These are phyloP conservation scores for Harrya chromipes DNA, from an alignment of 768 basidiomycete genomes.

Conservation along the genomic window DNA sequence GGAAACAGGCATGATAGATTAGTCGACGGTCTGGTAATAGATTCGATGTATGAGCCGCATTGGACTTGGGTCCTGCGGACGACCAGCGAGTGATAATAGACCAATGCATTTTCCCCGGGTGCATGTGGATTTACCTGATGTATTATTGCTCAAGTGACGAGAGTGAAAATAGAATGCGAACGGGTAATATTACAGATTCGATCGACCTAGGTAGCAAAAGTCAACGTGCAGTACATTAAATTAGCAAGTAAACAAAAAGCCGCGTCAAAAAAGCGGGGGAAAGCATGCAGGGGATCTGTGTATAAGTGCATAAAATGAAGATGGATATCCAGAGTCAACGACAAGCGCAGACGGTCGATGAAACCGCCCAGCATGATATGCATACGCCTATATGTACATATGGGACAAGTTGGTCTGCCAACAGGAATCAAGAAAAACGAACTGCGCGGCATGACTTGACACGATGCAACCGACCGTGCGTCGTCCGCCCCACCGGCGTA, in stretches of 20 bases:
- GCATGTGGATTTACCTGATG: background rate
- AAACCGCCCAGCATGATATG: constrained; percentile 6
- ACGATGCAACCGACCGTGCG: too few species aligned
- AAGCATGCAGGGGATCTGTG: background rate
- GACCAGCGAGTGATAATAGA: background rate
- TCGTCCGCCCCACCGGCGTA: background rate
- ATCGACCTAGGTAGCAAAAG: constrained; percentile 1
- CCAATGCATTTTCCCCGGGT: background rate
- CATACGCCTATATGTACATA: constrained; percentile 10
- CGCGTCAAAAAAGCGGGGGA: background rate
- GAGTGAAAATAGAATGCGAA: background rate
- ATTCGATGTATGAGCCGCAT: too few species aligned
- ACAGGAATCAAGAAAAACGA: too few species aligned
- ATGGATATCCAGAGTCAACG: constrained; percentile 4
- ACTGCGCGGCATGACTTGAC: too few species aligned
- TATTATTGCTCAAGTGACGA: background rate
- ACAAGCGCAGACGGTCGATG: background rate
- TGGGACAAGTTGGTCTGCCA: background rate
- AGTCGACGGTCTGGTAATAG: too few species aligned
- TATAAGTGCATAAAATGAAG: background rate
- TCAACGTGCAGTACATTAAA: constrained; percentile 15
- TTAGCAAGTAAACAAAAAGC: constrained; percentile 12
- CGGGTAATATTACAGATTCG: constrained; percentile 15
- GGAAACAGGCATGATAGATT: constrained; percentile 52
- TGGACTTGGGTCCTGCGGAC: too few species aligned